Evolutionary conservation across 2,329 filamentous ascomycete genomes (phyloP).

Genomic region (Gnomoniopsis smithogilvyi): DNA sequence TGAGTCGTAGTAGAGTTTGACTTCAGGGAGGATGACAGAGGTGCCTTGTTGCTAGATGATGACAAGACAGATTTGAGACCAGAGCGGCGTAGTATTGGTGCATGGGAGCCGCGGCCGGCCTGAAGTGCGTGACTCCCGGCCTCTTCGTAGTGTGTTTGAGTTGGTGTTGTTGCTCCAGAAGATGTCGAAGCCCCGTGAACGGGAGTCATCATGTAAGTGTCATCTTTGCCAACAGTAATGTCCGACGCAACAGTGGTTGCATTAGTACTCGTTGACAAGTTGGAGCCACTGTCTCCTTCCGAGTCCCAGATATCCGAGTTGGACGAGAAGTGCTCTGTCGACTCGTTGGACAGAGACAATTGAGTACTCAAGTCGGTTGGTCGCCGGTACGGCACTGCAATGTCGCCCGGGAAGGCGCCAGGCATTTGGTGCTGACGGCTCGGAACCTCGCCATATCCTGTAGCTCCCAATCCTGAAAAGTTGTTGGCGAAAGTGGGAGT

Average conservation of each 20-base stretch:
- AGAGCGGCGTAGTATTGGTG: conserved; percentile 10
- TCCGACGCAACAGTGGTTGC: conserved; percentile 20
- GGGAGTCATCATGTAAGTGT: conserved; percentile 1
- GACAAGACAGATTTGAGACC: conserved; percentile 7
- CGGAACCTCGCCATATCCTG: background rate
- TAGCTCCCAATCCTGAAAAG: background rate
- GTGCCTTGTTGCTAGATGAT: conserved; percentile 5
- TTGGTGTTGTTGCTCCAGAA: conserved; percentile 7
- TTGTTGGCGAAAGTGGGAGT: background rate
- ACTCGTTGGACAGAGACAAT: conserved; percentile 11
- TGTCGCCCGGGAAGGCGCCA: conserved; percentile 14
- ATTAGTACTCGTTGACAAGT: conserved; percentile 16
- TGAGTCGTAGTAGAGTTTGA: background rate
- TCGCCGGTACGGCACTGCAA: conserved; percentile 13
- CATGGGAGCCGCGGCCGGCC: background rate
- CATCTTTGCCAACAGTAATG: conserved; percentile 17
- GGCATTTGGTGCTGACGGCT: conserved; percentile 10
- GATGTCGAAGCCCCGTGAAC: background rate
- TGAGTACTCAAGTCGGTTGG: conserved; percentile 14
- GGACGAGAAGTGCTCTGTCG: conserved; percentile 11
- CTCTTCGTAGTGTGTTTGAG: background rate
- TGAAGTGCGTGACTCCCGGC: background rate
- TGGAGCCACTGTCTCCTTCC: conserved; percentile 16
- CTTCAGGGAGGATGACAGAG: conserved; percentile 1
- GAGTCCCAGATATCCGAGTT: conserved; percentile 15